Conservation (phyloP, 139 green algal genomes). For the Tetratostichococcus sp. region DNA sequence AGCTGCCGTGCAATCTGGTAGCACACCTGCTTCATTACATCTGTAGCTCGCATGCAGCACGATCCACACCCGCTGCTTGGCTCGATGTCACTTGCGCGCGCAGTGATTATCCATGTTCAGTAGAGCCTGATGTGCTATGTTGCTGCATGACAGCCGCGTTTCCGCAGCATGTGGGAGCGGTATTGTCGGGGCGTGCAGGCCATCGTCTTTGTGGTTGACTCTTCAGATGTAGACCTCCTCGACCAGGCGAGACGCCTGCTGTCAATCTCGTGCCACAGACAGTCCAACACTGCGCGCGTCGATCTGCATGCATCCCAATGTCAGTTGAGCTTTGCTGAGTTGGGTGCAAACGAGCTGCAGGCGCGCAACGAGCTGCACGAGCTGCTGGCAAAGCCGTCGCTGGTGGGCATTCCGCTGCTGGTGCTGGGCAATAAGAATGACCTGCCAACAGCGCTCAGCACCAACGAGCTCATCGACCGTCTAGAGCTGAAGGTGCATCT, state of each 20-base stretch:
- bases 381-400: conserved; percentile 63
- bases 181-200: conserved; percentile 96
- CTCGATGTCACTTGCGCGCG: too few species aligned
- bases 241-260: conserved; percentile 48
- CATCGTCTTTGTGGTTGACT: conserved; percentile 97
- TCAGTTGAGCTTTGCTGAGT: not conserved
- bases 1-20: too few species aligned
- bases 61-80: too few species aligned
- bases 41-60: too few species aligned
- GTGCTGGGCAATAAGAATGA: conserved; percentile 99
- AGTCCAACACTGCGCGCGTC: too few species aligned
- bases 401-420: conserved; percentile 86
- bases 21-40: too few species aligned
- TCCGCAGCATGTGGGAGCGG: conserved; percentile 96
- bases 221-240: conserved; percentile 79
- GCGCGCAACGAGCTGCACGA: conserved; percentile 49
- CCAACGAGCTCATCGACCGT: conserved; percentile 66
- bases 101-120: too few species aligned
- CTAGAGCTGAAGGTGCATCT: conserved; percentile 73
- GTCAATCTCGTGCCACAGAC: conserved; percentile 22
- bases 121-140: too few species aligned
- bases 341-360: too few species aligned
- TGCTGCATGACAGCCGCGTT: conserved; percentile 70
- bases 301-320: too few species aligned
- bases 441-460: conserved; percentile 70